Evolutionary conservation across 305 asterid species (phyloP).

Genomic region (Plantago coronopus): DNA sequence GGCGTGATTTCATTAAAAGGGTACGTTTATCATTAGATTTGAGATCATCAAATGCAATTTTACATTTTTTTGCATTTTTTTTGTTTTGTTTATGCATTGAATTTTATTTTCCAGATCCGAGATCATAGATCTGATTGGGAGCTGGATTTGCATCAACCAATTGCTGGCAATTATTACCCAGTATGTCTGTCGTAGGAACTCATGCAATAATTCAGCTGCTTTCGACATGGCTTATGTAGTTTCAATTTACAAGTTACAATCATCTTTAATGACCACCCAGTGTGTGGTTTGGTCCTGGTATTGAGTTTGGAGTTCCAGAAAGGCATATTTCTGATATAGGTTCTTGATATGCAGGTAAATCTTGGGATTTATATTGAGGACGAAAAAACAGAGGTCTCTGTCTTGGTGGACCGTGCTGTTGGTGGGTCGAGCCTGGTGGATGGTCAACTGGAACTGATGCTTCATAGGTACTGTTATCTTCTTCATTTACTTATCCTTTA

Average conservation of each 20-base stretch:
- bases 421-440: conserved; percentile 90
- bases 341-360: conserved; percentile 57
- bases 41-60: conserved; percentile 15
- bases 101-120: conserved; percentile 46
- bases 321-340: conserved; percentile 14
- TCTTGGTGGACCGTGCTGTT: conserved; percentile 89
- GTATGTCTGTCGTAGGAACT: conserved; percentile 24
- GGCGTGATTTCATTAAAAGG: conserved; percentile 76
- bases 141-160: conserved; percentile 62
- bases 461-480: conserved; percentile 55
- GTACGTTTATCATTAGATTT: conserved; percentile 29
- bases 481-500: conserved; percentile 1
- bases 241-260: conserved; percentile 11
- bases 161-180: conserved; percentile 83
- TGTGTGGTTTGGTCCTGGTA: no score
- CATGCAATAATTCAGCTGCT: conserved; percentile 12
- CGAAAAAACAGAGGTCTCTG: conserved; percentile 61
- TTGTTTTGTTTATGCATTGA: background rate
- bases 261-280: no score
- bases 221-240: conserved; percentile 1
- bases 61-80: conserved; percentile 14
- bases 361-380: conserved; percentile 84
- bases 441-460: conserved; percentile 92
- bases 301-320: background rate
- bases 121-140: conserved; percentile 76